Evolutionary conservation across 306 rosid species (phyloP).

Genomic region (Spatholobus suberectus): DNA sequence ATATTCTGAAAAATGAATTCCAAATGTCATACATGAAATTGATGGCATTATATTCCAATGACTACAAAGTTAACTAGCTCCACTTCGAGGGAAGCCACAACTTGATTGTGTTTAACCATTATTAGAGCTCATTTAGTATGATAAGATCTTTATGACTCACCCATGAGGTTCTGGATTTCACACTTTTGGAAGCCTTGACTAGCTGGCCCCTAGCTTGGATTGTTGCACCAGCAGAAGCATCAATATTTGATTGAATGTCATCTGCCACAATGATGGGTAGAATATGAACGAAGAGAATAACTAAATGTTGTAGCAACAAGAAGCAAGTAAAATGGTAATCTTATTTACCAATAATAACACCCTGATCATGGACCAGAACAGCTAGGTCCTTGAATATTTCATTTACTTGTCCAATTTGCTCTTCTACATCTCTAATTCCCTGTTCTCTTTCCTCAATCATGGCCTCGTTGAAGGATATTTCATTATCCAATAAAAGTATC

Average conservation of each 20-base stretch:
- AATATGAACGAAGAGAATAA: slow-evolving; percentile 25
- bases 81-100: slow-evolving; percentile 24
- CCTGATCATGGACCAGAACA: slow-evolving; percentile 86
- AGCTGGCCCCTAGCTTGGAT: slow-evolving; percentile 62
- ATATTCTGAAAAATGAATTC: slow-evolving; percentile 33
- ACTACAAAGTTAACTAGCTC: not conserved
- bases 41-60: not conserved
- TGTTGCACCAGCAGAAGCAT: slow-evolving; percentile 67
- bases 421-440: slow-evolving; percentile 74
- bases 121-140: slow-evolving; percentile 10
- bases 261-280: slow-evolving; percentile 49
- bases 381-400: slow-evolving; percentile 90
- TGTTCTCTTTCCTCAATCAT: slow-evolving; percentile 89
- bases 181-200: slow-evolving; percentile 69
- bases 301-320: slow-evolving; percentile 20
- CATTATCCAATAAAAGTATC: slow-evolving; percentile 64
- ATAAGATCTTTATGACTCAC: slow-evolving; percentile 49
- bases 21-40: not conserved
- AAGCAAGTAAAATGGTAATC: slow-evolving; percentile 10
- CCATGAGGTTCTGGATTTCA: slow-evolving; percentile 65
- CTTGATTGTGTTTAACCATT: not conserved
- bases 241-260: slow-evolving; percentile 73
- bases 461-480: slow-evolving; percentile 80
- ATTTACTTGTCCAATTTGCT: slow-evolving; percentile 73
- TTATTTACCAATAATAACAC: slow-evolving; percentile 71